phyloP scores from a whole-genome alignment of 1,284 basidiomycete species.

The Ceratobasidium sp. region DNA sequence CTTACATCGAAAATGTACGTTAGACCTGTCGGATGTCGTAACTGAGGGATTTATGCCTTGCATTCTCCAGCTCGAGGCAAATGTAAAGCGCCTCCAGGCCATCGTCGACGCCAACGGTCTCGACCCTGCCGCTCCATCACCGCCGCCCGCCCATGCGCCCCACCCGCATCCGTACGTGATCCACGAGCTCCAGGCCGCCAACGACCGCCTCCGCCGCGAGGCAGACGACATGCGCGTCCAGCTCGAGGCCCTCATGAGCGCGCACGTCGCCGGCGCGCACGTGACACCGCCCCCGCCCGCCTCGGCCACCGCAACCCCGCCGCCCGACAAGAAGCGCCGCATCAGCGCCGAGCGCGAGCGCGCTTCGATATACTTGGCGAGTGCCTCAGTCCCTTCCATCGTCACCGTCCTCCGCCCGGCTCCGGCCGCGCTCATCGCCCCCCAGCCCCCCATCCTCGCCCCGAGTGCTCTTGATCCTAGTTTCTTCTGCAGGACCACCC shows the following conservation, averaged over 20 bases:
- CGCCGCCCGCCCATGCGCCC: slow-evolving; percentile 61
- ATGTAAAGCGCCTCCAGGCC: slow-evolving; percentile 80
- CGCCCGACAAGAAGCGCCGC: slow-evolving; percentile 46
- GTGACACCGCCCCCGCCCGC: slow-evolving; percentile 48
- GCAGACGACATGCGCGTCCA: slow-evolving; percentile 50
- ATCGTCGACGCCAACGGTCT: slow-evolving; percentile 63
- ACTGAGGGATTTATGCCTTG: slow-evolving; percentile 32
- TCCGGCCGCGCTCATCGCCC: slow-evolving; percentile 20
- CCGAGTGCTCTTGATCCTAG: slow-evolving; percentile 49
- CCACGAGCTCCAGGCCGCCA: slow-evolving; percentile 80
- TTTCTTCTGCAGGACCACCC: slow-evolving; percentile 45
- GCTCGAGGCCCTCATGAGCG: slow-evolving; percentile 28
- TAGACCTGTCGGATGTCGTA: slow-evolving; percentile 19
- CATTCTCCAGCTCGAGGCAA: slow-evolving; percentile 74
- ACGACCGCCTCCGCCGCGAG: slow-evolving; percentile 71
- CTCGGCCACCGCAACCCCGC: slow-evolving; percentile 48
- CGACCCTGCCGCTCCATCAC: slow-evolving; percentile 60
- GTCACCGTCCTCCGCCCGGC: slow-evolving; percentile 20
- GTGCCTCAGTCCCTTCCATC: slow-evolving; percentile 48
- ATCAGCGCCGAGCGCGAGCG: slow-evolving; percentile 55
- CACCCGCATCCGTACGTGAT: slow-evolving; percentile 69
- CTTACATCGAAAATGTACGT: slow-evolving; percentile 86
- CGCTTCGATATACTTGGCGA: slow-evolving; percentile 50
- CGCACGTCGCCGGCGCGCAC: slow-evolving; percentile 27
- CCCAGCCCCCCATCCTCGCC: slow-evolving; percentile 11